A percentile compares a stretch with the other conserved stretches of the same genome.
Conservation (phyloP, 768 basidiomycete species). For the Leccinum fibrillosum region DNA sequence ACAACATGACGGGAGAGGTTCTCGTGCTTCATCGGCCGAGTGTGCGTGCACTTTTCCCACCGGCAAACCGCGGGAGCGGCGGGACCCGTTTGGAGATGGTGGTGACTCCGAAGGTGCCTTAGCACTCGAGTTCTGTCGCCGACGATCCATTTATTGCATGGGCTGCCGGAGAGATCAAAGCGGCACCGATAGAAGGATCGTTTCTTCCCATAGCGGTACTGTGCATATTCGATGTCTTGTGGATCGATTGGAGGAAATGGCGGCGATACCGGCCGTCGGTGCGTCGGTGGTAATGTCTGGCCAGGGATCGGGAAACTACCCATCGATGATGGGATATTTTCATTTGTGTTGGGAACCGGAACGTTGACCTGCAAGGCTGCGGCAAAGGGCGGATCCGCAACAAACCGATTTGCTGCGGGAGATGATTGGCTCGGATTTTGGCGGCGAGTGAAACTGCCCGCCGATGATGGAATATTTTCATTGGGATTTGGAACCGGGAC, state of each 20-base stretch:
- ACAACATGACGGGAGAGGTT: constrained; percentile 32
- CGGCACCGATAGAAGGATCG: constrained; percentile 24
- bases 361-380: constrained; percentile 4
- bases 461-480: constrained; percentile 3
- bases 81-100: constrained; percentile 17
- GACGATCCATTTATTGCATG: constrained; percentile 25
- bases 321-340: constrained; percentile 1
- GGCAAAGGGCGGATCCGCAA: background rate
- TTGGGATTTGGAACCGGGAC: background rate
- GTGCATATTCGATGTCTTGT: constrained; percentile 23
- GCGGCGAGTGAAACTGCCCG: background rate
- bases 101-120: constrained; percentile 27
- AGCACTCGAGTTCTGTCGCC: constrained; percentile 26
- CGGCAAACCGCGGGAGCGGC: constrained; percentile 14
- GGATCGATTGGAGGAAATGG: constrained; percentile 7
- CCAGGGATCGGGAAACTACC: background rate
- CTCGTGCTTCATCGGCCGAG: constrained; percentile 28
- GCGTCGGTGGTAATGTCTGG: background rate
- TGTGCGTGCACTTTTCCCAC: constrained; percentile 25
- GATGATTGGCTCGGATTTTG: background rate
- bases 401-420: background rate
- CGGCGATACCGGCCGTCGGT: background rate
- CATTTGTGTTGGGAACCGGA: background rate
- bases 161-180: constrained; percentile 22
- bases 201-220: constrained; percentile 16